phyloP scores from a whole-genome alignment of 139 green algal species.

The Edaphochlamys debaryana region DNA sequence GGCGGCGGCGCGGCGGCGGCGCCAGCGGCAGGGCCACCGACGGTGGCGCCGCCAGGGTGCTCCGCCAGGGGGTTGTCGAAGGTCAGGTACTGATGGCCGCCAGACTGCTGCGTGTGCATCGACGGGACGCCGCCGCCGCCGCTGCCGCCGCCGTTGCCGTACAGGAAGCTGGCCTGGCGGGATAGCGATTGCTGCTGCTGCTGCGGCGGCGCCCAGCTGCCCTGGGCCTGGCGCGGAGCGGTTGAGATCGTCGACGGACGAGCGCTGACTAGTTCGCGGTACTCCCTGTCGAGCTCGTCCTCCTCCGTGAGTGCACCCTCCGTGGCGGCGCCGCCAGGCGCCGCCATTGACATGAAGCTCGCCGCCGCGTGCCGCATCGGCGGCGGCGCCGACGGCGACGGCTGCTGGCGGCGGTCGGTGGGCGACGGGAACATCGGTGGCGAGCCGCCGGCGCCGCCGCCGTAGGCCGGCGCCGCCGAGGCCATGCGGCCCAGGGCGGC shows the following conservation, averaged over 20 bases:
- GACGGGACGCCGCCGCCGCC: neutral
- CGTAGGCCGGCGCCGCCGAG: neutral
- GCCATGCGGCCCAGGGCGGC: constrained; percentile 11
- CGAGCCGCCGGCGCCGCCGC: too few relatives aligned
- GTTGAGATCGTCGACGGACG: too few relatives aligned
- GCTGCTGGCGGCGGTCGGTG: neutral
- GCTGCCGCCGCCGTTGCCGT: neutral
- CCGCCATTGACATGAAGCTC: too few relatives aligned
- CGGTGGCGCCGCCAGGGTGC: too few relatives aligned
- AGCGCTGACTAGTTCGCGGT: constrained; percentile 20
- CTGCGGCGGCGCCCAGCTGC: too few relatives aligned
- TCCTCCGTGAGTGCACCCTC: neutral
- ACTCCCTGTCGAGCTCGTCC: constrained; percentile 6
- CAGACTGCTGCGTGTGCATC: neutral
- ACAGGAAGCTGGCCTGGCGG: neutral
- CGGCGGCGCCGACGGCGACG: neutral
- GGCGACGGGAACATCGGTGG: neutral
- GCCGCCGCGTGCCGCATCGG: neutral
- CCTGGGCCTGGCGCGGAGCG: too few relatives aligned
- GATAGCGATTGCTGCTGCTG: neutral
- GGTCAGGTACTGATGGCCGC: neutral
- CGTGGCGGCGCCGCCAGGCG: neutral
- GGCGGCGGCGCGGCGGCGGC: neutral
- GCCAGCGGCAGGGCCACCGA: neutral
- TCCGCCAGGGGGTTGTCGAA: constrained; percentile 17